Evolutionary conservation across 148 eudicot genomes (phyloP), one percentile per base, ranked within the genome.

Genomic region (Persicaria maculosa): DNA sequence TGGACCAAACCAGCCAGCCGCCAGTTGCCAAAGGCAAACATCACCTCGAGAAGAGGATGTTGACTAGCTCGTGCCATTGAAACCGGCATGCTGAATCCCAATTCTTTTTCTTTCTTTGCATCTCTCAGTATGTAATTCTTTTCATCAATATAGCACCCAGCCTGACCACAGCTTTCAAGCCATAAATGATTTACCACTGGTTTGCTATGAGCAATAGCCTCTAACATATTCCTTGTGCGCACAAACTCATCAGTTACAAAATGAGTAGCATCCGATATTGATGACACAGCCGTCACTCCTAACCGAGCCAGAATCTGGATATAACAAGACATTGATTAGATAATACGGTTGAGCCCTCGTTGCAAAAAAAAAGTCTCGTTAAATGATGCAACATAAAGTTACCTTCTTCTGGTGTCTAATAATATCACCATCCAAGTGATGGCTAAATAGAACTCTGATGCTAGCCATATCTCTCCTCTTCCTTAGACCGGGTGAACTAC

Each of bases 321-420:
- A 43, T 47, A 40, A 20, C 5, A 50, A 40, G 19, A 55, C 1
- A n/a, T 17, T 22, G 19, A 7, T 53, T 25, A 61, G n/a, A 11
- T 43, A 11, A 6, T 15, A 20, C 25, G 19, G 22, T 55, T 55
- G 61, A 55, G 16, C 1, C n/a, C n/a, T 54, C 6, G n/a, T 15
- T 15, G 16, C 16, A 54, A 16, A 54, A 6, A 16, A 9, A 55
- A 17, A 22, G 19, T 55, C 61, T n/a, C 6, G 61, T 5, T 14
- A 44, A 14, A n/a, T 4, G 25, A 53, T 36, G 55, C 17, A 55
- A 36, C 44, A 57, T 31, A 50, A 62, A 10, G 59, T 16, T 79
- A 90, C 98, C 98, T 90, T 91, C 78, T 88, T 85, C 81, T 91
- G 98, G 75, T 94, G 88, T 81, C 76, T 94, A 62, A 87, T 77